These are phyloP conservation scores for Linum tenue DNA, from an alignment of 345 rosid genomes.

Conservation along the genomic window DNA sequence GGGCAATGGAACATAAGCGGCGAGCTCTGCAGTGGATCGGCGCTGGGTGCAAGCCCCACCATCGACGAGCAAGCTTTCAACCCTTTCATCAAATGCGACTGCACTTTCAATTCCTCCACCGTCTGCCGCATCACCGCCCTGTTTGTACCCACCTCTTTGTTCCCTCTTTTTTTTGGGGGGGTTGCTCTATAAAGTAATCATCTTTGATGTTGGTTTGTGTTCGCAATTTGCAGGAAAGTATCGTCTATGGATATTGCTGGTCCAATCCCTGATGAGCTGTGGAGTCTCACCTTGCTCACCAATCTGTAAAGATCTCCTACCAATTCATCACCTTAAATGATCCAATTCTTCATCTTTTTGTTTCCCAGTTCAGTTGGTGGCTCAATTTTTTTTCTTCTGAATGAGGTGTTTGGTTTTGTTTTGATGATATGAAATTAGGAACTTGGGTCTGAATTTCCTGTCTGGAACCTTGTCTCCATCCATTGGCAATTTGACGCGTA, in stretches of 20 bases:
- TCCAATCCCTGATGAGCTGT: constrained; percentile 41
- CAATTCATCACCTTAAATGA: too few species aligned
- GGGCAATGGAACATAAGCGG: constrained; percentile 2
- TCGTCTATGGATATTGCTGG: constrained; percentile 26
- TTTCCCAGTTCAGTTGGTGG: too few species aligned
- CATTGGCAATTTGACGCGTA: constrained; percentile 35
- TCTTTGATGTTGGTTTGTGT: neutral
- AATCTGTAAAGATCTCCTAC: constrained; percentile 14
- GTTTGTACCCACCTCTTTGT: constrained; percentile 2
- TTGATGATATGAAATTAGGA: neutral
- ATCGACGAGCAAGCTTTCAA: constrained; percentile 1
- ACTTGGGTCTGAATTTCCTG: constrained; percentile 37
- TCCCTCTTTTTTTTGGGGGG: neutral
- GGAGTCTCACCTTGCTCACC: constrained; percentile 35
- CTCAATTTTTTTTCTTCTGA: too few species aligned
- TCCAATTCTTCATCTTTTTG: too few species aligned
- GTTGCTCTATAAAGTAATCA: neutral
- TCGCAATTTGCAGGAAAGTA: constrained; percentile 27
- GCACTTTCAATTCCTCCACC: neutral
- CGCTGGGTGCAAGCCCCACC: neutral
- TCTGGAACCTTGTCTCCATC: constrained; percentile 43
- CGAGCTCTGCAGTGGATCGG: neutral
- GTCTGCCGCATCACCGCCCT: constrained; percentile 8
- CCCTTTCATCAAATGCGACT: constrained; percentile 10
- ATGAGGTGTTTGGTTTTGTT: too few species aligned